Percentiles rank a stretch among this genome's conserved stretches.
Conservation (phyloP, 495 filamentous ascomycete genomes). For the Lophium mytilinum region DNA sequence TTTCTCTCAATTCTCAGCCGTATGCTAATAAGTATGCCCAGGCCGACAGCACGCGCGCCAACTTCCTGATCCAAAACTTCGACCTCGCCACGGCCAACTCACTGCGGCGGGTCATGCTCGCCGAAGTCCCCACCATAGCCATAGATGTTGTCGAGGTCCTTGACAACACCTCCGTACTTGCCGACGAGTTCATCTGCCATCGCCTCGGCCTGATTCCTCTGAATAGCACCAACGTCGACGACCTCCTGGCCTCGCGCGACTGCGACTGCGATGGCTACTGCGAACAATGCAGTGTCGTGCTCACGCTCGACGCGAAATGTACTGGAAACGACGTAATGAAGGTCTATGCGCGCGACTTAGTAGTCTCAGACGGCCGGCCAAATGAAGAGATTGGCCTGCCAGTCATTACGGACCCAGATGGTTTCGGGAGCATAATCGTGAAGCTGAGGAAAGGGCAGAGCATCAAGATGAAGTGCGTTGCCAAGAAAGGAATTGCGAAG, state of each 20-base stretch:
- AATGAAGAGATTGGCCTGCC: constrained; percentile 77
- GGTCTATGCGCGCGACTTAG: constrained; percentile 81
- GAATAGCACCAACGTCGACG: constrained; percentile 73
- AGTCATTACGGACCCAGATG: constrained; percentile 72
- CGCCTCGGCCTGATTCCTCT: constrained; percentile 88
- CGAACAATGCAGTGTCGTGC: constrained; percentile 75
- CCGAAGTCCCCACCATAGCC: constrained; percentile 90
- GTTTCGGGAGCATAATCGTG: constrained; percentile 71
- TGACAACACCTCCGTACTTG: constrained; percentile 84
- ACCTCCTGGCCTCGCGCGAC: constrained; percentile 82
- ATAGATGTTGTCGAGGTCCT: constrained; percentile 93
- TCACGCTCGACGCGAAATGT: constrained; percentile 76
- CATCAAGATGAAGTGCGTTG: constrained; percentile 79
- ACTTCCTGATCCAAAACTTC: constrained; percentile 72
- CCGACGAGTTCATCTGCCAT: constrained; percentile 93
- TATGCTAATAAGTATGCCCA: constrained; percentile 26
- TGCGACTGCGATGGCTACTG: constrained; percentile 94
- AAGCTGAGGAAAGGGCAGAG: constrained; percentile 86
- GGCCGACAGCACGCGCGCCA: constrained; percentile 62
- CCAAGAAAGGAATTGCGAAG: constrained; percentile 97
- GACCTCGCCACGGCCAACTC: constrained; percentile 91
- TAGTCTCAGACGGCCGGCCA: constrained; percentile 50
- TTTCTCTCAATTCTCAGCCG: constrained; percentile 4
- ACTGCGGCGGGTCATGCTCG: constrained; percentile 82
- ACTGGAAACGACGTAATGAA: constrained; percentile 74